phyloP scores from a whole-genome alignment of 345 rosid species.

The Sonneratia caseolaris region DNA sequence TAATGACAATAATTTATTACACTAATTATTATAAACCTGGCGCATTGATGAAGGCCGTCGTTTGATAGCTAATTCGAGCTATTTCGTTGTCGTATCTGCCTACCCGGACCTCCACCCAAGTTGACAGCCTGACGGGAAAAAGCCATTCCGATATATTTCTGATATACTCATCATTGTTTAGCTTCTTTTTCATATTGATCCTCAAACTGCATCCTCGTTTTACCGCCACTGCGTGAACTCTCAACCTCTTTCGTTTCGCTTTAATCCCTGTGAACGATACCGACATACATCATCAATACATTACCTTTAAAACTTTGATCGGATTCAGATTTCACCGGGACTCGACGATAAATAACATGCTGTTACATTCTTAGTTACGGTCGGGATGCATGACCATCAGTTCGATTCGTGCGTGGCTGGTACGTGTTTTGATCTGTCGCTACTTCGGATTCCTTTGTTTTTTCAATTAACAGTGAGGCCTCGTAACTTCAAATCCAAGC shows the following conservation, averaged over 20 bases:
- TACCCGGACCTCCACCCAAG: not conserved
- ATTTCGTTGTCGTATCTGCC: not conserved
- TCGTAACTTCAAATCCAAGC: no score
- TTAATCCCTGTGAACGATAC: no score
- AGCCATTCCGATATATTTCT: not conserved
- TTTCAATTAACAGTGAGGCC: no score
- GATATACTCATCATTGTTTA: not conserved
- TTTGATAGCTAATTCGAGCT: not conserved
- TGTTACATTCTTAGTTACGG: no score
- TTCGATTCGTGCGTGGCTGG: not conserved
- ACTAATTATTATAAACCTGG: not conserved
- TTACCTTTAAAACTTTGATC: no score
- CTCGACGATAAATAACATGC: no score
- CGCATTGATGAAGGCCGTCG: not conserved
- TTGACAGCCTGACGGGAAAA: not conserved
- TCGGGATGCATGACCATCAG: not conserved
- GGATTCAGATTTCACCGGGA: no score
- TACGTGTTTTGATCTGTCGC: not conserved
- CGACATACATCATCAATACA: no score
- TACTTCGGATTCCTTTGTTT: no score
- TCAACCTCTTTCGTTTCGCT: no score
- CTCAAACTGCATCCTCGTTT: not conserved
- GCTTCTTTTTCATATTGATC: not conserved
- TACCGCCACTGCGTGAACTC: no score
- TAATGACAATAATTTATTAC: no score